Base-by-base conservation (phyloP, 306 rosid species). In the Begonia peltatifolia region DNA sequence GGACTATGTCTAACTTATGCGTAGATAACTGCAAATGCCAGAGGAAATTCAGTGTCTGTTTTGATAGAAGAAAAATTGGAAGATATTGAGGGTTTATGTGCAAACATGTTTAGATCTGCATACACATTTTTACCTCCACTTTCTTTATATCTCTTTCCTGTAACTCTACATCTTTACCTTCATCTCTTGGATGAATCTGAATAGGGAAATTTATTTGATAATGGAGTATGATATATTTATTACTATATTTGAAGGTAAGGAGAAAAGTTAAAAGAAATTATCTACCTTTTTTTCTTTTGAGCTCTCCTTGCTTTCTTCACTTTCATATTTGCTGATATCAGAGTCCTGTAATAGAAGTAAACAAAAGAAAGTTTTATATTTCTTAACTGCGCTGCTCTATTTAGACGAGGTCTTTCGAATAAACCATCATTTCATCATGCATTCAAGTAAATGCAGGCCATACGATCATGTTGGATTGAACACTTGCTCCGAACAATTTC, bases 401-500 rank as follows among this genome's bases (percentile, higher is more conserved):
- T 30, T 0, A 30, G 38, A 4, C 38, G 38, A 30, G 6, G 38
- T 5, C 38, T 7, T 9, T 30, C 3, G 9, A 30, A 30, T 30
- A 3, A 30, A 30, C 38, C 38, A 30, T 30, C 5, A 5, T 30
- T 30, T 30, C 1, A 30, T 30, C 38, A 7, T 5, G 3, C 38
- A 30, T 30, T 30, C 38, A 30, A 30, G 38, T 30, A 12, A 17
- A 22, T 6, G 14, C 42, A 42, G 30, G 41, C 14, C 57, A 35
- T 35, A 52, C 72, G 64, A 63, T 43, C 50, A 68, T 62, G 62
- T 55, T 57, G 61, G 73, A 50, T 35, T 69, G 65, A 53, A 68
- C 76, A 23, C 54, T 42, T 56, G n/a, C 75, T 46, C 54, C 60
- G 17, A 81, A 57, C 72, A 75, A 55, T 42, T 77, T 58, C 70